These are phyloP conservation scores for Knoxdaviesia capensis DNA, from an alignment of 2,329 filamentous ascomycete species.

Conservation along the genomic window DNA sequence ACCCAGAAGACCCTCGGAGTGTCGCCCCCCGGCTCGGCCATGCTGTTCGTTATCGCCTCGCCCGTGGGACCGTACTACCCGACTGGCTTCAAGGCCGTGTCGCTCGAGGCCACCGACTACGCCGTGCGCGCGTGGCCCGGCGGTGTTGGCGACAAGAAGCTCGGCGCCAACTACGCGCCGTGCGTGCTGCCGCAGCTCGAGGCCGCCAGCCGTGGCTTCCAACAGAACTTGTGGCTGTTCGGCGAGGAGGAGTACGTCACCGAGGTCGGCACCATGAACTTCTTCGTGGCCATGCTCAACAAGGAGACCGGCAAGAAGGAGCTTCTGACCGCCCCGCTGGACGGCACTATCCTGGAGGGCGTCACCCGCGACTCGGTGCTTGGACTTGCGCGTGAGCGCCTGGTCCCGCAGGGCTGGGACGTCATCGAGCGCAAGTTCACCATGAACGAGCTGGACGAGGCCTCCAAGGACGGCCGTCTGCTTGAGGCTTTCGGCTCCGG, in stretches of 20 bases:
- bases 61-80: slow-evolving; percentile 97
- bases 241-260: slow-evolving; percentile 90
- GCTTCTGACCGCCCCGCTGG: slow-evolving; percentile 82
- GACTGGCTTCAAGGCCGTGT: slow-evolving; percentile 93
- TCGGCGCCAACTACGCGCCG: slow-evolving; percentile 97
- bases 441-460: slow-evolving; percentile 69
- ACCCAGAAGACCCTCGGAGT: slow-evolving; percentile 90
- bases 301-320: slow-evolving; percentile 80
- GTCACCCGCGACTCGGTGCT: slow-evolving; percentile 87
- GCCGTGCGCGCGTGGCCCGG: slow-evolving; percentile 95
- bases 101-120: slow-evolving; percentile 88
- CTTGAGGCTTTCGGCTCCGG: slow-evolving; percentile 88
- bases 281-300: slow-evolving; percentile 74
- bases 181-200: slow-evolving; percentile 93
- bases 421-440: slow-evolving; percentile 79
- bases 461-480: slow-evolving; percentile 64
- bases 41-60: slow-evolving; percentile 88
- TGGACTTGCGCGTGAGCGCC: slow-evolving; percentile 62
- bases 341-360: slow-evolving; percentile 90
- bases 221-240: slow-evolving; percentile 97
- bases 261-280: slow-evolving; percentile 97
- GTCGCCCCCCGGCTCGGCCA: slow-evolving; percentile 71
- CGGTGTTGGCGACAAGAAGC: slow-evolving; percentile 93
- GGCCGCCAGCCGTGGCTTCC: slow-evolving; percentile 77
- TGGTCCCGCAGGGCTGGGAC: slow-evolving; percentile 73